Percentiles rank a stretch among this genome's conserved stretches.
These are phyloP conservation scores for Tricholoma bakamatsutake DNA, from an alignment of 768 basidiomycete genomes.

Conservation along the genomic window DNA sequence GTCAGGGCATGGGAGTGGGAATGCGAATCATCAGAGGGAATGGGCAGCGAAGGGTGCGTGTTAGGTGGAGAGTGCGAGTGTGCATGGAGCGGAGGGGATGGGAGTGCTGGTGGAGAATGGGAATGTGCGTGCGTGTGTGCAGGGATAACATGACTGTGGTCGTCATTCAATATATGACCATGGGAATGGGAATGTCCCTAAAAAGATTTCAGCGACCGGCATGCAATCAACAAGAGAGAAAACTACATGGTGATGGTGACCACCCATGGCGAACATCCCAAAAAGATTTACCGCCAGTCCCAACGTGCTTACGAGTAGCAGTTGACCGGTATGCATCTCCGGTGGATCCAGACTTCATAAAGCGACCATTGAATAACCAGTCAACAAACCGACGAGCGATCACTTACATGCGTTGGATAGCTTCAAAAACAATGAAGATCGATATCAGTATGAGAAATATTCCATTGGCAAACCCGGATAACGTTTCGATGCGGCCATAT, in stretches of 20 bases:
- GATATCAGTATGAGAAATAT: constrained; percentile 92
- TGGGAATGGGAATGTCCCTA: constrained; percentile 50
- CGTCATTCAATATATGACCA: constrained; percentile 22
- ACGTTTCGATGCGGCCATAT: constrained; percentile 92
- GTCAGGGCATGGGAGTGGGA: constrained; percentile 17
- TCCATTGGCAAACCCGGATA: constrained; percentile 98
- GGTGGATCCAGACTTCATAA: constrained; percentile 76
- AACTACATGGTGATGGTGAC: constrained; percentile 81
- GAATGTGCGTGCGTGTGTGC: constrained; percentile 22
- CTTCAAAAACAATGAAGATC: constrained; percentile 97
- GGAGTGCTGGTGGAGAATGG: constrained; percentile 4
- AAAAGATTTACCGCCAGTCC: constrained; percentile 94
- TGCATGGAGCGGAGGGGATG: constrained; percentile 4
- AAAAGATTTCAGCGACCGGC: neutral
- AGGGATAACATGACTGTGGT: constrained; percentile 11
- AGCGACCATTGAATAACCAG: neutral
- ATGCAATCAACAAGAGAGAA: constrained; percentile 1
- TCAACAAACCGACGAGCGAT: neutral
- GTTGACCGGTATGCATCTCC: constrained; percentile 94
- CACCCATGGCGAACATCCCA: constrained; percentile 98
- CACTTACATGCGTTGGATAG: constrained; percentile 84
- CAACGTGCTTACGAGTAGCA: constrained; percentile 82
- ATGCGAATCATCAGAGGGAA: constrained; percentile 9
- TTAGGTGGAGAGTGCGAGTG: constrained; percentile 14
- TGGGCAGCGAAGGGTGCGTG: constrained; percentile 13